These are phyloP conservation scores for Pseudozyma thailandica DNA, from an alignment of 1,284 basidiomycete species.

Conservation along the genomic window DNA sequence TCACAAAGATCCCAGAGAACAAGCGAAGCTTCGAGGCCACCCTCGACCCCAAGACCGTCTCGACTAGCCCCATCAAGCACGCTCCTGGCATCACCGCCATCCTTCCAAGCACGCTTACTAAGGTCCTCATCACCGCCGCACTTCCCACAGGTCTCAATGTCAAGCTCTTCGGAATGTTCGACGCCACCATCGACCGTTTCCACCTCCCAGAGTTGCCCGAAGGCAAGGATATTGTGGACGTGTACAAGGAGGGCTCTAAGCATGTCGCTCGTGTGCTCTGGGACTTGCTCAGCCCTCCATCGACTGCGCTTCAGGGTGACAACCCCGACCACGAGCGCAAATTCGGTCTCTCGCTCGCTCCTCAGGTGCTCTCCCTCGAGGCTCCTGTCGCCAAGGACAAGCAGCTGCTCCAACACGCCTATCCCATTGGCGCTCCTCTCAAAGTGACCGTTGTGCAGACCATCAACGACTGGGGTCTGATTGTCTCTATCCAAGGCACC, in stretches of 20 bases:
- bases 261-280: conserved; percentile 88
- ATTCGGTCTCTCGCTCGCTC: conserved; percentile 59
- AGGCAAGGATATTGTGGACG: conserved; percentile 59
- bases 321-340: conserved; percentile 55
- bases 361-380: conserved; percentile 54
- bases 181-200: conserved; percentile 86
- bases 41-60: conserved; percentile 59
- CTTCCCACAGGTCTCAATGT: conserved; percentile 83
- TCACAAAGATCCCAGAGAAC: conserved; percentile 66
- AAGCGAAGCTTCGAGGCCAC: conserved; percentile 66
- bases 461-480: conserved; percentile 62
- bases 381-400: conserved; percentile 38
- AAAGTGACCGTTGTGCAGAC: conserved; percentile 53
- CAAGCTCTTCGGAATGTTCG: conserved; percentile 91
- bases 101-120: conserved; percentile 87
- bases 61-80: conserved; percentile 33
- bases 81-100: conserved; percentile 77
- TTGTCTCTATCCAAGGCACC: conserved; percentile 48
- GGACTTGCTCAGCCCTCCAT: conserved; percentile 58
- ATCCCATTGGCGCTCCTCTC: conserved; percentile 58
- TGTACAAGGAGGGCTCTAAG: conserved; percentile 75
- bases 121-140: conserved; percentile 84
- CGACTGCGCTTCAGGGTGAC: conserved; percentile 38
- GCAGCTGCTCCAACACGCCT: conserved; percentile 48
- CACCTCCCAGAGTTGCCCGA: conserved; percentile 74